Evolutionary conservation across 176 grass and related monocot genomes (phyloP), one percentile per base, ranked within the genome.

Genomic region (Aegilops umbellulata): DNA sequence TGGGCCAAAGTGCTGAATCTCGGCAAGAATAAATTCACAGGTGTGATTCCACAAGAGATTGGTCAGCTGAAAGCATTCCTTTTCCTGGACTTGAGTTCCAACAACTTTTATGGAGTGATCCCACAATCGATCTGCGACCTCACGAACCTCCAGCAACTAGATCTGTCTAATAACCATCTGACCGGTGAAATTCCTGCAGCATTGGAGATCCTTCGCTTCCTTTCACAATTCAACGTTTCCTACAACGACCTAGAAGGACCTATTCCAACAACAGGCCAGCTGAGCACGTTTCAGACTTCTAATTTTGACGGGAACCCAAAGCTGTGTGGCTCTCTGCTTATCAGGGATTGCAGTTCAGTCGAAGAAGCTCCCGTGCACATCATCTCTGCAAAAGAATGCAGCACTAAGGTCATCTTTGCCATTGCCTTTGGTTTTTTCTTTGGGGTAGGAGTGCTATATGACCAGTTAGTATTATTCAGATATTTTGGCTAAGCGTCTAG

Each of bases 241-340:
- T 11, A 85, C 42, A 78, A 85, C 8, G 58, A 85, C 13, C 35
- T 85, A 14, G 72, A 78, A 73, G 83, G 83, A 17, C 57, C 62
- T 24, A 66, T 65, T 65, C 72, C 83, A 65, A 41, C 12, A 44
- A 60, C 72, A 85, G 71, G 55, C 11, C 83, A 85, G 62, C 46
- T 85, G 10, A 60, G 44, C 35, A 85, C 83, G 10, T 85, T 85
- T 65, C 73, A 8, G 4, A 15, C 16, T 41, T 65, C 71, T 3
- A 85, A 72, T 31, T 85, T 78, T n/a, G 23, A 29, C 1, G 57
- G 83, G 25, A 85, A 85, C 38, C 83, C 83, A 20, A 76, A 76
- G 73, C 46, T 76, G 47, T 76, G 73, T 4, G 46, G 15, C 4
- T 11, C 73, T 32, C 8, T 55, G 25, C 46, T 76, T 4, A 9